Evolutionary conservation across 176 grass and related monocot genomes (phyloP).

Genomic region (Pontederia paniculata): DNA sequence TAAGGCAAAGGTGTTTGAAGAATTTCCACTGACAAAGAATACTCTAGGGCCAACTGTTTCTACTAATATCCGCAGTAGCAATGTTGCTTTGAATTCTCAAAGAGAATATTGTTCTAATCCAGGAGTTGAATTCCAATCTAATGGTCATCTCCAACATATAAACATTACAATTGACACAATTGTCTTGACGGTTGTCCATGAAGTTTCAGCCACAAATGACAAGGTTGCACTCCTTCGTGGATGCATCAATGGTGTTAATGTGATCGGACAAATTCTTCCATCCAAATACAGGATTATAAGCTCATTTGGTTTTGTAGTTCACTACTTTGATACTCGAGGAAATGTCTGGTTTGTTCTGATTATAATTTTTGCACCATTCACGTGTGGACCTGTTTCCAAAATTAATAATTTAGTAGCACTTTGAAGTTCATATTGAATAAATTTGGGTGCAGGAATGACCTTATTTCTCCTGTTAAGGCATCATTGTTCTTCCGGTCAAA

Average conservation of each 20-base stretch:
- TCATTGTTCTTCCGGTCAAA: slow-evolving; percentile 58
- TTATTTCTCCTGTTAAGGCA: slow-evolving; percentile 50
- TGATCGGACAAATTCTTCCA: slow-evolving; percentile 40
- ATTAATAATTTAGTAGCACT: too few relatives aligned
- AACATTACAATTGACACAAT: slow-evolving; percentile 47
- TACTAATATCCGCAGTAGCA: slow-evolving; percentile 17
- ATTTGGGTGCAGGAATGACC: slow-evolving; percentile 43
- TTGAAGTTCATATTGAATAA: slow-evolving; percentile 20
- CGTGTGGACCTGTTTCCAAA: too few relatives aligned
- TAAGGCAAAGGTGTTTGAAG: slow-evolving; percentile 54
- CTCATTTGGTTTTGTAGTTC: slow-evolving; percentile 44
- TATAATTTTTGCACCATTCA: not conserved
- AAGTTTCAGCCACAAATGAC: slow-evolving; percentile 49
- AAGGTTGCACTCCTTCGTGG: slow-evolving; percentile 53
- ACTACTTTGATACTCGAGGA: slow-evolving; percentile 47
- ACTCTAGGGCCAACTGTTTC: slow-evolving; percentile 25
- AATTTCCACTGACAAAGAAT: slow-evolving; percentile 27
- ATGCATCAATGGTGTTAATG: slow-evolving; percentile 50
- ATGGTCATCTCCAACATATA: slow-evolving; percentile 40
- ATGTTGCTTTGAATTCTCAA: slow-evolving; percentile 30
- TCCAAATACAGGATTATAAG: slow-evolving; percentile 64
- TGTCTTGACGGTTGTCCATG: slow-evolving; percentile 49
- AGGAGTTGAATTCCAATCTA: slow-evolving; percentile 30
- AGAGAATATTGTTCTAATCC: slow-evolving; percentile 21
- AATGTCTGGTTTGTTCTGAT: slow-evolving; percentile 52